Base-by-base conservation (phyloP, 1,139 yeast species). In the Spathaspora sp. region DNA sequence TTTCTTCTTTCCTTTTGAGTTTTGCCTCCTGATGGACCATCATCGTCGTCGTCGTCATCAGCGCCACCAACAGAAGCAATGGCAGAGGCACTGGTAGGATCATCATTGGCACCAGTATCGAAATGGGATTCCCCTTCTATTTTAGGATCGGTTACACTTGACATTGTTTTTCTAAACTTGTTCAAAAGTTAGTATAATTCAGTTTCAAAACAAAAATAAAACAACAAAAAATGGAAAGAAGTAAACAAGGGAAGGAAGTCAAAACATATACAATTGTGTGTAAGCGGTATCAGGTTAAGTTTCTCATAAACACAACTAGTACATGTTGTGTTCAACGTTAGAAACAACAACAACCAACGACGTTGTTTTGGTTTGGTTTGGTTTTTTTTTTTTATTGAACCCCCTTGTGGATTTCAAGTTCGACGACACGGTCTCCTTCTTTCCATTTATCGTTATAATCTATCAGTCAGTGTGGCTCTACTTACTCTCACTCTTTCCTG, bases 1-100 rank as follows among this genome's bases (percentile, higher is more conserved):
- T 93, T 93, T 72, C 98, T 86, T 70, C 98, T 82, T 70, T 93
- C 98, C 63, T 90, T 82, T 53, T 66, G 81, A 49, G 70, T 74
- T 60, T 78, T 78, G 38, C 78, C 79, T 44, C 80, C 74, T 8
- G 80, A 72, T 47, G 80, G 72, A 53, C 78, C 79, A 54, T 80
- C 86, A 48, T 86, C 95, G 51, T 87, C 96, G 54, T 87, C 95
- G 50, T 84, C 89, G 43, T 70, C 76, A 48, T 68, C 76, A 9
- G 65, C 64, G 38, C 47, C 47, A 5, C 58, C 64, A 15, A 63
- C 68, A 25, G 57, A 56, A 34, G 60, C 61, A 15, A 56, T 57
- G 34, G 60, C 60, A 15, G 60, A 54, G 13, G 57, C 60, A 49
- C 51, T 51, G 17, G 61, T 52, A 16, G 56, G 59, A 42, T 49